Conservation (phyloP, 2,329 filamentous ascomycete genomes). For the Lanzia echinophila region DNA sequence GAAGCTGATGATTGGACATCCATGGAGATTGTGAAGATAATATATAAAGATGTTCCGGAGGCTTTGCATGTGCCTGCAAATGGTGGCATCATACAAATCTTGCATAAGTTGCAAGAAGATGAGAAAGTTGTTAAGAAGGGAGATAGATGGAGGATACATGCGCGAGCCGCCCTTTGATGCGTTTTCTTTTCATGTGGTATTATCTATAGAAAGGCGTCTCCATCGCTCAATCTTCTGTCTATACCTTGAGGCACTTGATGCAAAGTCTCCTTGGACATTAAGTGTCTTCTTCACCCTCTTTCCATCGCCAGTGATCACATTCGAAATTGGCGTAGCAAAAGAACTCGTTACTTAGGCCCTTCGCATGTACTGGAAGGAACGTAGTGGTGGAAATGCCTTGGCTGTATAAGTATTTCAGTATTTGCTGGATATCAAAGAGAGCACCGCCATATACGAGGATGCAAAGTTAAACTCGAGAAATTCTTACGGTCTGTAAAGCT, state of each 20-base stretch:
- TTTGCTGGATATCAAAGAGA: background rate
- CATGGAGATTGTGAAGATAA: conserved; percentile 79
- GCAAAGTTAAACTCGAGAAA: background rate
- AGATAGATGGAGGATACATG: conserved; percentile 39
- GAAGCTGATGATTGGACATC: conserved; percentile 50
- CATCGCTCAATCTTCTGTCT: background rate
- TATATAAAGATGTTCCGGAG: conserved; percentile 75
- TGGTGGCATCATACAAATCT: conserved; percentile 67
- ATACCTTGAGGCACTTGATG: background rate
- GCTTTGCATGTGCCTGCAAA: conserved; percentile 70
- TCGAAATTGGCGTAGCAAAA: conserved; percentile 75
- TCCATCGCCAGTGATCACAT: conserved; percentile 45
- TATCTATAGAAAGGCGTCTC: background rate
- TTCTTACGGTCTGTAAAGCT: conserved; percentile 60
- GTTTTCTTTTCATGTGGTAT: background rate
- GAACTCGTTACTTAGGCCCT: conserved; percentile 74
- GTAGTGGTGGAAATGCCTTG: conserved; percentile 47
- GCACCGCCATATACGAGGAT: no score
- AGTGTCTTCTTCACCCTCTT: background rate
- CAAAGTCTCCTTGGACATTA: conserved; percentile 1
- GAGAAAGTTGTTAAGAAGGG: conserved; percentile 50
- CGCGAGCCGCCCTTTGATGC: conserved; percentile 37
- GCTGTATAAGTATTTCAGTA: background rate
- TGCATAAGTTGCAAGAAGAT: conserved; percentile 72
- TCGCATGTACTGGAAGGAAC: conserved; percentile 62